phyloP scores from a whole-genome alignment of 2,329 filamentous ascomycete genomes.

The Paecilomyces sp. region DNA sequence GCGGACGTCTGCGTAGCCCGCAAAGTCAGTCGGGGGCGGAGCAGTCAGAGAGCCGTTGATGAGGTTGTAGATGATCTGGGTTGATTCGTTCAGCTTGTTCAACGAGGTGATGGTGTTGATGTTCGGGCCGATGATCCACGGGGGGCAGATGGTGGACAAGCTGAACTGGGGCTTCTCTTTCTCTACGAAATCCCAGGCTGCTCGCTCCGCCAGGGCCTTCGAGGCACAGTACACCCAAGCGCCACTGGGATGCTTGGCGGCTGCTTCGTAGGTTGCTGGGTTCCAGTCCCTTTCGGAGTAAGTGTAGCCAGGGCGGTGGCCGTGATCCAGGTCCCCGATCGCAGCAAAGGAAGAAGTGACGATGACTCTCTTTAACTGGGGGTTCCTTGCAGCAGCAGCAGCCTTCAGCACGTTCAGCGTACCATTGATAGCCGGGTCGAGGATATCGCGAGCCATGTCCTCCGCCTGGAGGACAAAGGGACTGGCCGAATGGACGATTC shows the following conservation, averaged over 20 bases:
- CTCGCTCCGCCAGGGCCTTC: conserved; percentile 37
- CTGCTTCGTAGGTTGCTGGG: conserved; percentile 22
- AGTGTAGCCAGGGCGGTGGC: background rate
- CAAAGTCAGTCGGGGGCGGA: conserved; percentile 46
- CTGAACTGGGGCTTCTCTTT: conserved; percentile 48
- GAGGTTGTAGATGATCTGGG: conserved; percentile 56
- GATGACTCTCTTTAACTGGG: conserved; percentile 61
- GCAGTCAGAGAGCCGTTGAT: conserved; percentile 50
- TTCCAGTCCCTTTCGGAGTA: conserved; percentile 25
- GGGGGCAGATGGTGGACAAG: conserved; percentile 51
- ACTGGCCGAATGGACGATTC: conserved; percentile 58
- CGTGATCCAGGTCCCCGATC: conserved; percentile 25
- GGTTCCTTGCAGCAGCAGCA: conserved; percentile 47
- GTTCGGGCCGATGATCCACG: conserved; percentile 54
- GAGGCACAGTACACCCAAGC: background rate
- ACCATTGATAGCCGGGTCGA: conserved; percentile 45
- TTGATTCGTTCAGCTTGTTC: conserved; percentile 60
- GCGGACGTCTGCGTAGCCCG: conserved; percentile 46
- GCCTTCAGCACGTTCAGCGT: conserved; percentile 52
- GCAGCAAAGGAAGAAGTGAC: conserved; percentile 60
- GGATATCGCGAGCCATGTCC: conserved; percentile 10
- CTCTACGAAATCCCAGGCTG: conserved; percentile 55
- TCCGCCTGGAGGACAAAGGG: conserved; percentile 62
- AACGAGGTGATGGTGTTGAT: conserved; percentile 53
- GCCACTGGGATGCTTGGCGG: conserved; percentile 9